Conservation (phyloP, 1,284 basidiomycete genomes). For the Pseudozyma hubeiensis region DNA sequence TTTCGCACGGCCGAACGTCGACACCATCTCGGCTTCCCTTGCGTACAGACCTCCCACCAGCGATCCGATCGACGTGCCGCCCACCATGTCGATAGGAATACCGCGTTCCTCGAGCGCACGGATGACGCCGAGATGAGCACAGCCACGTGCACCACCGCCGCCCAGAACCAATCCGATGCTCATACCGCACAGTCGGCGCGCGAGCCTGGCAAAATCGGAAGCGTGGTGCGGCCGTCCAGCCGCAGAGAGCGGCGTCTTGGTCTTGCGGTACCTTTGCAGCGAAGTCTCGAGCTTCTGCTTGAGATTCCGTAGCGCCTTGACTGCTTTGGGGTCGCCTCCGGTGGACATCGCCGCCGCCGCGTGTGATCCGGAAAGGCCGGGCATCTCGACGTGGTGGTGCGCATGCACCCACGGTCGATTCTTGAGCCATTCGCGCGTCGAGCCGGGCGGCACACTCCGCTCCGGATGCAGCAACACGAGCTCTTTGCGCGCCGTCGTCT, state of each 20-base stretch:
- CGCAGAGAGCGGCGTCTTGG: constrained; percentile 70
- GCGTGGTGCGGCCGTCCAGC: constrained; percentile 75
- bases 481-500: constrained; percentile 97
- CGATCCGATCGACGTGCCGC: constrained; percentile 85
- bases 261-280: constrained; percentile 77
- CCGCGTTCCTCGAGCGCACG: constrained; percentile 90
- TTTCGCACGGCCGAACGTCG: constrained; percentile 86
- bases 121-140: constrained; percentile 91
- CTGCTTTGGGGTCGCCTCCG: constrained; percentile 84
- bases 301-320: constrained; percentile 80
- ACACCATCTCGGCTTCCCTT: constrained; percentile 88
- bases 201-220: constrained; percentile 92
- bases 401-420: constrained; percentile 95
- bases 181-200: constrained; percentile 88
- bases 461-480: constrained; percentile 93
- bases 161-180: constrained; percentile 94
- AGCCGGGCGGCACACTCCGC: constrained; percentile 86
- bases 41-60: constrained; percentile 97
- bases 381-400: constrained; percentile 88
- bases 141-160: constrained; percentile 93
- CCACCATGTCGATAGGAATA: constrained; percentile 88
- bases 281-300: constrained; percentile 89
- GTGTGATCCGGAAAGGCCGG: constrained; percentile 72
- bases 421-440: constrained; percentile 95
- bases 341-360: constrained; percentile 39